Evolutionary conservation across 2,329 filamentous ascomycete species (phyloP).

Genomic region (Cladophialophora psammophila): DNA sequence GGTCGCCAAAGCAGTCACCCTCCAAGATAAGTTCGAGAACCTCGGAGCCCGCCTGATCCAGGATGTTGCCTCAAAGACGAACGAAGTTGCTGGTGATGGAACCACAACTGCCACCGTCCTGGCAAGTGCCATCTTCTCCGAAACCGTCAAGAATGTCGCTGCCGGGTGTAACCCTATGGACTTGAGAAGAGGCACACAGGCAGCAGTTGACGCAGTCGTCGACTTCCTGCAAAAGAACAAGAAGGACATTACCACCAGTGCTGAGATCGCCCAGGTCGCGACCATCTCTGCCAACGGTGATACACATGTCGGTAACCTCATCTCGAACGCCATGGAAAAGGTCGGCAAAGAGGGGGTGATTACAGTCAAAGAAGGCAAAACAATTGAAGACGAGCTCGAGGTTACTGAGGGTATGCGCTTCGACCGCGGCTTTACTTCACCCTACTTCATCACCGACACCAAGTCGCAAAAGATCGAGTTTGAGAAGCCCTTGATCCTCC

Average conservation of each 20-base stretch:
- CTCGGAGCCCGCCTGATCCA: conserved; percentile 95
- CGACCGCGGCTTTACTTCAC: conserved; percentile 97
- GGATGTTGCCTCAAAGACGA: conserved; percentile 99
- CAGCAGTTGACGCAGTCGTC: conserved; percentile 92
- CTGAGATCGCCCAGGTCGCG: conserved; percentile 96
- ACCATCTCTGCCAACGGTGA: conserved; percentile 99
- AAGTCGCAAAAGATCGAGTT: conserved; percentile 99
- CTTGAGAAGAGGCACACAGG: conserved; percentile 93
- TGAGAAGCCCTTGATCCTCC: conserved; percentile 97
- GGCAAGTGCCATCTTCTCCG: conserved; percentile 97
- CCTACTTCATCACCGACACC: conserved; percentile 99
- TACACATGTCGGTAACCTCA: conserved; percentile 90
- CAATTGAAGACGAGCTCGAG: conserved; percentile 95
- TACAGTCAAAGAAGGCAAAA: conserved; percentile 99
- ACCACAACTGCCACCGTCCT: conserved; percentile 98
- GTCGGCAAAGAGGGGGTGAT: conserved; percentile 99
- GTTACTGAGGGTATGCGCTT: conserved; percentile 99
- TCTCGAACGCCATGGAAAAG: conserved; percentile 99
- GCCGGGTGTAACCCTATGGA: conserved; percentile 99
- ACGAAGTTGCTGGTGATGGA: conserved; percentile 97
- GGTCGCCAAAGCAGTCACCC: conserved; percentile 84
- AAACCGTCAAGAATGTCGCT: conserved; percentile 99
- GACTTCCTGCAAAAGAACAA: conserved; percentile 95
- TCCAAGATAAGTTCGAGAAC: conserved; percentile 99
- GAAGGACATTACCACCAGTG: conserved; percentile 96